Percentiles rank a stretch among this genome's conserved stretches.
Evolutionary conservation across 2,329 filamentous ascomycete genomes (phyloP).

Genomic region (Exophiala oligosperma): DNA sequence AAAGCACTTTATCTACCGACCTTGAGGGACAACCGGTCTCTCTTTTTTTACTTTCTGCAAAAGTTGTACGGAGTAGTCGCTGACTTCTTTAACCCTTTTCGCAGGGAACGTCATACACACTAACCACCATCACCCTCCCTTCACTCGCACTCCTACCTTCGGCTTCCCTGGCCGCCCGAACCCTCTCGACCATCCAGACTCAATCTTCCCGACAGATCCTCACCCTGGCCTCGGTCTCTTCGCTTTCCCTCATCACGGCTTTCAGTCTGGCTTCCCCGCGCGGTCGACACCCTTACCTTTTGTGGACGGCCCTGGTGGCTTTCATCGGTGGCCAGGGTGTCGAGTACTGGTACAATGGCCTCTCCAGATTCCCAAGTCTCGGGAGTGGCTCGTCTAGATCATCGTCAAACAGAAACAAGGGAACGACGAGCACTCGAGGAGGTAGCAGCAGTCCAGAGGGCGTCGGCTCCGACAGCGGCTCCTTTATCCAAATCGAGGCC

Average conservation of each 20-base stretch:
- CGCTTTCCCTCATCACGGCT: conserved; percentile 72
- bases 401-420: no score
- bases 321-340: conserved; percentile 51
- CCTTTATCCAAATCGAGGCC: conserved; percentile 26
- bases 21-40: neutral
- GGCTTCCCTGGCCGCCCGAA: conserved; percentile 67
- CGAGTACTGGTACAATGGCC: conserved; percentile 72
- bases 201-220: conserved; percentile 66
- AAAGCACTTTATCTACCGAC: no score
- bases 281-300: conserved; percentile 80
- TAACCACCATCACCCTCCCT: conserved; percentile 75
- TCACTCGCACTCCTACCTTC: conserved; percentile 78
- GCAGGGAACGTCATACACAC: conserved; percentile 85
- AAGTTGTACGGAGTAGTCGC: no score
- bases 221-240: conserved; percentile 67
- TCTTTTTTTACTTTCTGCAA: neutral
- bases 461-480: conserved; percentile 22
- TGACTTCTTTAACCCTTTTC: no score
- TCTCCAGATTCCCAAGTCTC: conserved; percentile 55
- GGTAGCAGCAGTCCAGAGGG: conserved; percentile 1
- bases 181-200: conserved; percentile 67
- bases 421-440: no score
- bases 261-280: conserved; percentile 73
- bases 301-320: conserved; percentile 74
- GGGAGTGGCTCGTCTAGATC: no score